Percentiles rank a stretch among this genome's conserved stretches.
Conservation (phyloP, 768 basidiomycete species). For the Strobilomyces dryophilus region DNA sequence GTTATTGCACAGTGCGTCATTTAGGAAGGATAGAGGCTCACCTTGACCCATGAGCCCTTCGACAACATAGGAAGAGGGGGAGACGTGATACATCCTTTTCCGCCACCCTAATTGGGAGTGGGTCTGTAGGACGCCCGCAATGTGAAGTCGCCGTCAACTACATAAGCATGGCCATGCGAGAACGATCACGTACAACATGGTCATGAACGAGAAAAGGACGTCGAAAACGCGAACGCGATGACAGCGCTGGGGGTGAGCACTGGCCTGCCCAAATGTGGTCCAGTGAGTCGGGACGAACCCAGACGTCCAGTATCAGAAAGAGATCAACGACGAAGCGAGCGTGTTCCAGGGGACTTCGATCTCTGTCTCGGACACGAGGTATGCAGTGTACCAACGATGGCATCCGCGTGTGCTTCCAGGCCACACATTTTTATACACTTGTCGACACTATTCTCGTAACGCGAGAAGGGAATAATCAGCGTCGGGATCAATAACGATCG, state of each 20-base stretch:
- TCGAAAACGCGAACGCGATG: slow-evolving; percentile 39
- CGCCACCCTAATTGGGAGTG: slow-evolving; percentile 33
- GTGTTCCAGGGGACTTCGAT: slow-evolving; percentile 45
- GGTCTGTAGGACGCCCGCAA: slow-evolving; percentile 47
- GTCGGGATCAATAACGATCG: neutral
- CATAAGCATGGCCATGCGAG: neutral
- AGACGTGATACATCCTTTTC: slow-evolving; percentile 39
- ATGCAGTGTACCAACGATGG: slow-evolving; percentile 57
- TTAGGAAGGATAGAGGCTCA: neutral
- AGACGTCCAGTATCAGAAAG: slow-evolving; percentile 46
- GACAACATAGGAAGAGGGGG: slow-evolving; percentile 50
- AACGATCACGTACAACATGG: slow-evolving; percentile 37
- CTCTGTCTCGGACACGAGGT: slow-evolving; percentile 50
- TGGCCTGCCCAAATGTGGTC: slow-evolving; percentile 38
- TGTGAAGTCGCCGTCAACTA: slow-evolving; percentile 10
- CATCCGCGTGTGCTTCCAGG: slow-evolving; percentile 56
- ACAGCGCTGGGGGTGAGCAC: slow-evolving; percentile 39
- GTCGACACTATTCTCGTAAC: slow-evolving; percentile 38
- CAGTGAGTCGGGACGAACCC: slow-evolving; percentile 35
- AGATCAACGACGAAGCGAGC: slow-evolving; percentile 37
- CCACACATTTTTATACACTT: slow-evolving; percentile 64
- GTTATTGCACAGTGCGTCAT: neutral
- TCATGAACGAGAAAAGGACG: slow-evolving; percentile 36
- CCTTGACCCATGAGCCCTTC: slow-evolving; percentile 37
- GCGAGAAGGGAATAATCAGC: neutral